Evolutionary conservation across 2,329 filamentous ascomycete species (phyloP), one percentile per base, ranked within the genome.

Genomic region (Aspergillus costaricaensis): DNA sequence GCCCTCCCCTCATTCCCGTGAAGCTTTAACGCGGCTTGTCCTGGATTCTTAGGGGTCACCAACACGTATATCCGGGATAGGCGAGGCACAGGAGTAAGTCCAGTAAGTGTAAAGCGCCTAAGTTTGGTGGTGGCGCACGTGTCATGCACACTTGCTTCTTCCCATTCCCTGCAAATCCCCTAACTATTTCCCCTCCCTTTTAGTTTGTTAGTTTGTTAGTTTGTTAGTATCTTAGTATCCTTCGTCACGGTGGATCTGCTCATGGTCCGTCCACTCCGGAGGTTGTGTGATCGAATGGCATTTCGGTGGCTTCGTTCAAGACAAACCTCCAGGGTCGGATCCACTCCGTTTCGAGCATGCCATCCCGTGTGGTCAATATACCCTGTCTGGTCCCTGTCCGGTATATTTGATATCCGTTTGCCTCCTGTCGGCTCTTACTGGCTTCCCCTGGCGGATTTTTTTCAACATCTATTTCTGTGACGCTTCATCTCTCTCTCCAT

Each of bases 321-420:
- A 61, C 51, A 59, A 58, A 47, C 53, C 39, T 52, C 59, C 44
- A 61, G 52, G 59, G 47, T 49, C 57, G 61, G 65, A 60, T 65
- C 64, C 65, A 67, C 64, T 62, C 32, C 57, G 59, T 61, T 53
- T 52, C 57, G 60, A 62, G 55, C 60, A 64, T 64, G 55, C 62
- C 62, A 59, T 52, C 57, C 60, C 58, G 62, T 62, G 60, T 64
- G 62, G 51, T 39, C 59, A 55, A 55, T n/a, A 43, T 43, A 62
- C 61, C 55, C 61, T 63, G 58, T 57, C 56, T 57, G 43, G 52
- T 32, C 51, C 56, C 36, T 48, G 44, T 41, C 50, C 56, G 51
- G 49, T 58, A 60, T 60, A 60, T 55, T 60, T 57, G 48, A 55
- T 39, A 39, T 55, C 39, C 47, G 32, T 56, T 36, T 36, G n/a